Base-by-base conservation (phyloP, 208 protist genomes). In the Leptomonas seymouri region DNA sequence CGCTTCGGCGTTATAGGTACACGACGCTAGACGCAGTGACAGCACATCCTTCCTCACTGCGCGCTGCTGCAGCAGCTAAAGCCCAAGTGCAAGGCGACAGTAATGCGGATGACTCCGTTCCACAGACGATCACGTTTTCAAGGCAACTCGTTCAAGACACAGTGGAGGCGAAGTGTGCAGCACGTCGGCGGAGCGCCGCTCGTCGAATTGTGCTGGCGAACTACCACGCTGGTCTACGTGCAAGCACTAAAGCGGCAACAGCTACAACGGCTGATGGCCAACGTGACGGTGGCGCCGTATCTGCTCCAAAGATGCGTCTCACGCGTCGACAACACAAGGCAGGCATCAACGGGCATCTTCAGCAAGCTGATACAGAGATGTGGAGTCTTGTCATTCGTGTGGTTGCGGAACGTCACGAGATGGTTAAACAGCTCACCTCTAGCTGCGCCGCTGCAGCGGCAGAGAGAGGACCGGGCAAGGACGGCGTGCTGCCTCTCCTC, bases 1-100 rank as follows among this genome's bases (percentile, higher is more conserved):
- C 48, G 23, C 44, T 76, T 55, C 63, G 71, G 12, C 71, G 71
- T n/a, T 71, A 67, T 45, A 71, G 71, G 71, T 76, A 76, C 63
- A 66, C 71, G 5, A n/a, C 45, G 3, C 44, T 70, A n/a, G 21
- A 31, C 31, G 1, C 11, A 20, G 18, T 0, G 6, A 27, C 44
- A 51, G 28, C 28, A 14, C 42, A 18, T 34, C 42, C 27, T 25
- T 27, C 54, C 41, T 15, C n/a, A 56, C 9, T 5, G 28, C 9
- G 30, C 28, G 28, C 23, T 39, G 28, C 2, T 20, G 28, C 30
- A 59, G 25, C 1, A 4, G 34, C 8, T 25, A 2, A 2, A 7
- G n/a, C 15, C 20, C n/a, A 8, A 39, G 34, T 12, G 9, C 34
- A 3, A 9, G 34, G 9, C 34, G 7, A 39, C 34, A 39, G 34